Evolutionary conservation across 1,139 yeast species (phyloP), one percentile per base, ranked within the genome.

Genomic region (Yamadazyma sp.): DNA sequence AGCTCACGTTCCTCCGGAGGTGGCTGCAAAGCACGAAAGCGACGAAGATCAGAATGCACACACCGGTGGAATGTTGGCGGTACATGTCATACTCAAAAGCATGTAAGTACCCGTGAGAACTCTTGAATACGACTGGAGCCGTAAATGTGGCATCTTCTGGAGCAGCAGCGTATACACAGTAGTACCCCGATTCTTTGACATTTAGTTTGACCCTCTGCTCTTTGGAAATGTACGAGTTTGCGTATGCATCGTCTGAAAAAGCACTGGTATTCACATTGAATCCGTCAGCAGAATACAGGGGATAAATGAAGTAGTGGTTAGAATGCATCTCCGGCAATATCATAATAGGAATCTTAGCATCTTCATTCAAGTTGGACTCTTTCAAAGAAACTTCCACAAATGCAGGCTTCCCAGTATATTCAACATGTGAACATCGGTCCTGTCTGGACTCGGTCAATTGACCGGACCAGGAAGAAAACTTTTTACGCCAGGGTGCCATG

Each of bases 151-250:
- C 10, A 5, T 33, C 38, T 10, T 46, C 54, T 1, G 62, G 58
- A 5, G 61, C 59, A 3, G 65, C 67, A 36, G 60, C 48, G 43
- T 64, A 66, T 16, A 62, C 61, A 53, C 73, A 67, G 43, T 66
- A 67, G 15, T 56, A 42, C 1, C 73, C 73, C 1, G 65, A 48
- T 17, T 55, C 47, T 3, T 53, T 44, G 5, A 61, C 57, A 1
- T 44, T 33, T 33, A 56, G 54, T 1, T 28, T 33, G 9, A 48
- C 43, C 10, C 42, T 39, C 41, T 14, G 43, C 31, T 15, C 37
- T 37, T 12, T 11, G 18, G 37, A 4, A 9, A 34, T 12, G 32
- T 33, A 18, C 17, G 30, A 33, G 22, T 31, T 49, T 34, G 44
- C 47, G 38, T 33, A 17, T 7, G 12, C 17, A 17, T 14, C 35